Evolutionary conservation across 768 basidiomycete species (phyloP), one percentile per base, ranked within the genome.

Genomic region (Leccinum aurantiacum): DNA sequence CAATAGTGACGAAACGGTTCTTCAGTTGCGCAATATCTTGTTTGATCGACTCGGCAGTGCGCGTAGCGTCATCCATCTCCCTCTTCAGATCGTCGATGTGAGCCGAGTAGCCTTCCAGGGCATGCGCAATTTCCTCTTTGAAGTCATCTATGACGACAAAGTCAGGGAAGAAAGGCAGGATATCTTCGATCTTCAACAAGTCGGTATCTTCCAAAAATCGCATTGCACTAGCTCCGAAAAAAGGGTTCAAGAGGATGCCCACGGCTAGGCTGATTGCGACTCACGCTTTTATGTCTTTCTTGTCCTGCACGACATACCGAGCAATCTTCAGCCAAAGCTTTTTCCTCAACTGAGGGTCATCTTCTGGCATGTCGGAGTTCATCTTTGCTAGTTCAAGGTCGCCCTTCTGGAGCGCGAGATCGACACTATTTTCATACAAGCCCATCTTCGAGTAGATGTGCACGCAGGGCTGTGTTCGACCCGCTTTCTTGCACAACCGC

Each of bases 81-180:
- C 76, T 83, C 74, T 95, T 95, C 60, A 99, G 81, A 33, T 79
- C 78, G 56, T 95, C 94, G 50, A 98, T 98, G 66, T 94, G 91
- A 17, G 88, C 83, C 46, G 93, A 92, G 71, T 98, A 98, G 2
- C 91, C 91, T 71, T 99, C 96, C 64, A 99, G 77, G 0, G 97
- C 97, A 61, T 89, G 88, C 53, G 95, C 96, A 64, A 98, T 98
- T 76, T 98, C 96, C 67, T 96, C 92, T 74, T 99, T 99, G 83
- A 99, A 98, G 71, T 98, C 97, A 71, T 98, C 97, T 65, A 99
- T 98, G 60, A 98, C 92, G 13, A 96, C 94, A 71, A 99, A 99
- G 76, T 98, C 96, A 2, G 97, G 96, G 86, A 99, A 98, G 87
- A 98, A 99, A 6, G 97, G 97, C 17, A 99, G 78, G 62, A 99